These are phyloP conservation scores for Stachybotrys echinatus DNA, from an alignment of 2,329 filamentous ascomycete genomes.

Conservation along the genomic window DNA sequence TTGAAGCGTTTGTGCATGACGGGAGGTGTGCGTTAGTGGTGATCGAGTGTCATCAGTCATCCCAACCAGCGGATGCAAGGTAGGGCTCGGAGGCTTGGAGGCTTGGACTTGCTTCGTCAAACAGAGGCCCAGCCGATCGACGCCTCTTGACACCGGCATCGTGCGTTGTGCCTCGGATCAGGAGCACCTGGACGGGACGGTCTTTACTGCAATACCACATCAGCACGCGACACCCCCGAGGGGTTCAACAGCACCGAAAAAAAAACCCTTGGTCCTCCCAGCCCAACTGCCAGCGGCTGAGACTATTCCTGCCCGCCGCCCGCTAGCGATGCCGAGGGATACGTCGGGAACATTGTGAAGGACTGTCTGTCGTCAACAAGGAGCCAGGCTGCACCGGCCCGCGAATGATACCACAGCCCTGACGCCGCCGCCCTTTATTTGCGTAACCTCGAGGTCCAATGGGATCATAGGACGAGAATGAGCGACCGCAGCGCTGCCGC, in stretches of 20 bases:
- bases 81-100: neutral
- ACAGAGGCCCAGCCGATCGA: neutral
- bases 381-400: neutral
- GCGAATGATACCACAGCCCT: neutral
- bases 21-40: too few species aligned
- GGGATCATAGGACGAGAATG: constrained; percentile 25
- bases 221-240: neutral
- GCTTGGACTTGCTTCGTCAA: too few species aligned
- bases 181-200: neutral
- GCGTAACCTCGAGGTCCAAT: constrained; percentile 27
- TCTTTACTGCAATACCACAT: neutral
- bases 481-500: constrained; percentile 25
- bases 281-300: neutral
- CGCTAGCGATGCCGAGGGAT: neutral
- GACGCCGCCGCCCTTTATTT: constrained; percentile 8
- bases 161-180: neutral
- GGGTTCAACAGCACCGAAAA: neutral
- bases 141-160: neutral
- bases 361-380: neutral
- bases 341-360: neutral
- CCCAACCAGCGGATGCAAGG: too few species aligned
- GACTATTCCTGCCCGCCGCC: neutral
- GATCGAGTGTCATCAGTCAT: neutral
- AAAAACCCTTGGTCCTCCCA: neutral
- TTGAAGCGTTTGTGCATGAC: too few species aligned